phyloP scores from a whole-genome alignment of 305 asterid species.

The Fraxinus platypoda region DNA sequence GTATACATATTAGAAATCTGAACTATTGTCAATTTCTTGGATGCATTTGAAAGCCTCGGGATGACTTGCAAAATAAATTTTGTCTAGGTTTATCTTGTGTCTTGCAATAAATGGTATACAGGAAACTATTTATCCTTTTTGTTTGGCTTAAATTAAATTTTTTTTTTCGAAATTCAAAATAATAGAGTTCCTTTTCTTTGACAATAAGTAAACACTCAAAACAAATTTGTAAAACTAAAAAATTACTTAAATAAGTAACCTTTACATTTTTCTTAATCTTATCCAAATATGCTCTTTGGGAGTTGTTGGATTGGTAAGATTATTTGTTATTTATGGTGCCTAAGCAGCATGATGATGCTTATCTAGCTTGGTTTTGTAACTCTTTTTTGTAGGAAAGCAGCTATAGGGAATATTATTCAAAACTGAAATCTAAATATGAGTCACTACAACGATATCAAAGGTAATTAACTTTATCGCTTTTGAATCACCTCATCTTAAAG shows the following conservation, averaged over 20 bases:
- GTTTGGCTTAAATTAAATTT: too few relatives aligned
- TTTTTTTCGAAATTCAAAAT: too few relatives aligned
- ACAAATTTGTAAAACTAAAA: background rate
- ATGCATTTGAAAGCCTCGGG: background rate
- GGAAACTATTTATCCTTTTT: background rate
- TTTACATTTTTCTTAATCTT: too few relatives aligned
- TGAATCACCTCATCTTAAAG: background rate
- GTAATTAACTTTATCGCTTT: background rate
- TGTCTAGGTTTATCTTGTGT: background rate
- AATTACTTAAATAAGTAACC: too few relatives aligned
- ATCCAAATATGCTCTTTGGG: background rate
- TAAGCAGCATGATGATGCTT: background rate
- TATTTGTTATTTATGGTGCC: background rate
- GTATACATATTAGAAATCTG: background rate
- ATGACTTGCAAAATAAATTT: background rate
- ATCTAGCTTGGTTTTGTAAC: background rate
- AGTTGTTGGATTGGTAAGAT: background rate
- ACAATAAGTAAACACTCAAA: too few relatives aligned
- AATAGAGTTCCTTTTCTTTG: background rate
- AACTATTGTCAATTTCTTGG: background rate
- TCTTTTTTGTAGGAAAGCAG: constrained; percentile 64
- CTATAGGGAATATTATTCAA: constrained; percentile 79
- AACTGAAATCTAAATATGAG: constrained; percentile 76
- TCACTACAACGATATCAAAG: constrained; percentile 88
- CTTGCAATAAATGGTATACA: background rate